Percentiles rank a stretch among this genome's conserved stretches.
Conservation (phyloP, 2,329 filamentous ascomycete genomes). For the Verticillium nubilum region DNA sequence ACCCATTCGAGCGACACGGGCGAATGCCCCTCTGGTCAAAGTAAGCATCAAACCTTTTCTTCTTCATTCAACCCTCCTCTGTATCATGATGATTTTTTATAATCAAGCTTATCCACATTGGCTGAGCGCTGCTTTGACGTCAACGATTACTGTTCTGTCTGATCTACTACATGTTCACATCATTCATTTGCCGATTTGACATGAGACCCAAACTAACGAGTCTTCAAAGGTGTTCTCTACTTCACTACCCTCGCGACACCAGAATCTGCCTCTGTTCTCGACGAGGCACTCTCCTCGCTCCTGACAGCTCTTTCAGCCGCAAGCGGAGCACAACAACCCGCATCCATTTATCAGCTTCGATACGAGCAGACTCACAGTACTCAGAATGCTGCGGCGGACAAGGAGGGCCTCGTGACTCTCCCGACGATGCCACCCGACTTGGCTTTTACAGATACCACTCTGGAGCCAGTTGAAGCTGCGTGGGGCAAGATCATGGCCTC, state of each 20-base stretch:
- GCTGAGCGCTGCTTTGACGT: conserved; percentile 89
- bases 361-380: conserved; percentile 45
- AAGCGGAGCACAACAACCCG: conserved; percentile 19
- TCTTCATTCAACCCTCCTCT: conserved; percentile 13
- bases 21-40: conserved; percentile 82
- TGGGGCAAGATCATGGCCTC: conserved; percentile 62
- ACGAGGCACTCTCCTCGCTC: conserved; percentile 35
- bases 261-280: conserved; percentile 29
- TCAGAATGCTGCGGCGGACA: conserved; percentile 23
- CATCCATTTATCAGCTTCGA: conserved; percentile 44
- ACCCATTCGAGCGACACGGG: conserved; percentile 87
- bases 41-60: conserved; percentile 57
- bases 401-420: conserved; percentile 45
- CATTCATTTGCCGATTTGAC: neutral
- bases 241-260: conserved; percentile 30
- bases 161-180: conserved; percentile 12
- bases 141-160: conserved; percentile 59
- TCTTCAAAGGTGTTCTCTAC: conserved; percentile 24
- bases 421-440: conserved; percentile 57
- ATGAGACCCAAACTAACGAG: conserved; percentile 20
- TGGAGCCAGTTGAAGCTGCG: conserved; percentile 61
- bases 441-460: conserved; percentile 65
- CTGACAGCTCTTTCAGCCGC: conserved; percentile 22
- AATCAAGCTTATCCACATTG: conserved; percentile 99
- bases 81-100: conserved; percentile 75